Base-by-base conservation (phyloP, 108 stramenopile species). In the Cyclotella atomus region DNA sequence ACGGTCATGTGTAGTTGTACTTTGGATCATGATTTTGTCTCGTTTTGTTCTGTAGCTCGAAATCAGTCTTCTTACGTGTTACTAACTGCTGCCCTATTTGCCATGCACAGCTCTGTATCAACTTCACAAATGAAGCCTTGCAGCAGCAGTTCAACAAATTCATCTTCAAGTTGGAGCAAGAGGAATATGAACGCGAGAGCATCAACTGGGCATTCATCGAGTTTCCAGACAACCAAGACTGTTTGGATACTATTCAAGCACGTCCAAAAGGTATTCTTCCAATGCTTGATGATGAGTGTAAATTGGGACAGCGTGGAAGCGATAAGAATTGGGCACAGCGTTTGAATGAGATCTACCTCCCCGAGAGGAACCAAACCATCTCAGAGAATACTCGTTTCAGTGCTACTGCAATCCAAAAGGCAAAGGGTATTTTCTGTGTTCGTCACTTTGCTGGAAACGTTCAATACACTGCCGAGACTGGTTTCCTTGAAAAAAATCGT, bases 71-170 rank as follows among this genome's bases (percentile, higher is more conserved):
- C 56, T 32, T 16, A 14, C n/a, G 29, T n/a, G 4, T n/a, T n/a
- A 49, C 47, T 49, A 4, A 49, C 47, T 49, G 25, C 16, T 55
- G 25, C 28, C 4, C 4, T 32, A 14, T 12, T 57, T 8, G 14
- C 30, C 2, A 28, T 10, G 2, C 29, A 75, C 98, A 99, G 87
- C 87, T 99, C 47, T 99, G 98, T 88, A 99, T 99, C 88, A 99
- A 99, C 93, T 99, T 89, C 76, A 97, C 98, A 17, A 99, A 99
- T 84, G 99, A 99, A 81, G 96, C 96, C 28, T 87, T 99, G 47
- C 99, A 99, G 86, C 98, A 99, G 74, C 98, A 98, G 81, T 99
- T 99, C 88, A 99, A 99, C 83, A 92, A 96, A 71, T 97, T 96
- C 69, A 98, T 99, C 36, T 99, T 99, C 92, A 98, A 97, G 81